phyloP scores from a whole-genome alignment of 2,329 filamentous ascomycete genomes.

The Aspergillus oerlinghausenensis region DNA sequence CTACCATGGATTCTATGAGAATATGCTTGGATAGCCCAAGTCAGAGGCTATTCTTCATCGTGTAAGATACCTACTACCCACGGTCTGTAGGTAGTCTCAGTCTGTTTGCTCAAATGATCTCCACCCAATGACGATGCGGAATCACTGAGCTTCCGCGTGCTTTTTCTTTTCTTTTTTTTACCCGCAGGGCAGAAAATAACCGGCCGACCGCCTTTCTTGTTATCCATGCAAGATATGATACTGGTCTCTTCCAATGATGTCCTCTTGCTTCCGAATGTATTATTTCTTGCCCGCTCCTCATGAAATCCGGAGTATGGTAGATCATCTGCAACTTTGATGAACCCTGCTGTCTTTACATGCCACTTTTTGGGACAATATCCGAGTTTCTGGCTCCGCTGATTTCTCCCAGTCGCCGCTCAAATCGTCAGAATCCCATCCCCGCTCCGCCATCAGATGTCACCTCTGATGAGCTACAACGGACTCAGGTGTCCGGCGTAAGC shows the following conservation, averaged over 20 bases:
- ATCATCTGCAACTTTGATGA: conserved; percentile 4
- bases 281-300: neutral
- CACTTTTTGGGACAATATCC: conserved; percentile 15
- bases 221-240: conserved; percentile 2
- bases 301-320: neutral
- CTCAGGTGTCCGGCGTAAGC: conserved; percentile 20
- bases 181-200: conserved; percentile 1
- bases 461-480: conserved; percentile 17
- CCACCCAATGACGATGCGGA: neutral
- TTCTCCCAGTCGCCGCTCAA: conserved; percentile 1
- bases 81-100: neutral
- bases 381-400: conserved; percentile 7
- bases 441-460: conserved; percentile 19
- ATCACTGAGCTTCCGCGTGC: conserved; percentile 1
- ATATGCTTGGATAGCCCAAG: neutral
- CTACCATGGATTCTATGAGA: neutral
- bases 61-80: neutral
- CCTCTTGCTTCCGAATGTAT: neutral
- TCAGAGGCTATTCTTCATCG: neutral
- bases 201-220: conserved; percentile 16
- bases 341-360: conserved; percentile 15
- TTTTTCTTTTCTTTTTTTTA: neutral
- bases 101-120: neutral
- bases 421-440: conserved; percentile 1
- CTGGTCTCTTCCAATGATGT: neutral